A percentile compares a stretch with the other conserved stretches of the same genome.
Evolutionary conservation across 2,329 filamentous ascomycete species (phyloP).

Genomic region (Endoconidiophora polonica): DNA sequence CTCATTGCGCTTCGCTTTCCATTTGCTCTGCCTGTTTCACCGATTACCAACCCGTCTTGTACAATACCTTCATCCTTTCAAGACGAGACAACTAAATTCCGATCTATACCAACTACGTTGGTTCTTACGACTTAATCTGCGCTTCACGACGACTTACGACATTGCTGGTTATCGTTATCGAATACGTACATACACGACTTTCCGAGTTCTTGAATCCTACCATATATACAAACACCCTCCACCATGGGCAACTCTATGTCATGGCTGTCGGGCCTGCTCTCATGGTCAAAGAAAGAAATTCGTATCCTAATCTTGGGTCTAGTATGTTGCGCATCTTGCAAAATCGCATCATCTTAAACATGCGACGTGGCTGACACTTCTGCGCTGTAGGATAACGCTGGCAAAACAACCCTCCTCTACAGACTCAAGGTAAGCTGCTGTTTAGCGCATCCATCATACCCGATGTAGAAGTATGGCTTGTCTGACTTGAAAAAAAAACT

Average conservation of each 20-base stretch:
- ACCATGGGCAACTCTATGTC: constrained; percentile 47
- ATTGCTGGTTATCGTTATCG: too few species aligned
- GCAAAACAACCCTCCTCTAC: constrained; percentile 94
- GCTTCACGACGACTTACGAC: too few species aligned
- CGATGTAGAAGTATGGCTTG: background rate
- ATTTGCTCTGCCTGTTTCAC: constrained; percentile 6
- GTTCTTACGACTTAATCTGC: constrained; percentile 2
- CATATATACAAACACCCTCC: background rate
- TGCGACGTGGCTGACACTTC: background rate
- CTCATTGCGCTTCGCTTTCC: constrained; percentile 3
- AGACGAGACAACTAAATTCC: too few species aligned
- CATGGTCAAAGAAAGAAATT: constrained; percentile 91
- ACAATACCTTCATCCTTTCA: background rate
- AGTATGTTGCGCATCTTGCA: constrained; percentile 35
- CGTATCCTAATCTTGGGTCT: constrained; percentile 86
- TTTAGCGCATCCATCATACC: constrained; percentile 3
- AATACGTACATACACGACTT: too few species aligned
- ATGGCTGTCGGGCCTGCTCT: constrained; percentile 52
- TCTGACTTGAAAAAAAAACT: constrained; percentile 6
- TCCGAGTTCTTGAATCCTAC: too few species aligned
- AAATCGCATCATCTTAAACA: background rate
- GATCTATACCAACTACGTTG: too few species aligned
- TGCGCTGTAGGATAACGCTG: constrained; percentile 71
- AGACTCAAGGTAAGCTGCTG: constrained; percentile 58
- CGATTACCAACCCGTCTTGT: constrained; percentile 3